These are phyloP conservation scores for Fraxinus americana DNA, from an alignment of 257 asterid genomes.

Conservation along the genomic window DNA sequence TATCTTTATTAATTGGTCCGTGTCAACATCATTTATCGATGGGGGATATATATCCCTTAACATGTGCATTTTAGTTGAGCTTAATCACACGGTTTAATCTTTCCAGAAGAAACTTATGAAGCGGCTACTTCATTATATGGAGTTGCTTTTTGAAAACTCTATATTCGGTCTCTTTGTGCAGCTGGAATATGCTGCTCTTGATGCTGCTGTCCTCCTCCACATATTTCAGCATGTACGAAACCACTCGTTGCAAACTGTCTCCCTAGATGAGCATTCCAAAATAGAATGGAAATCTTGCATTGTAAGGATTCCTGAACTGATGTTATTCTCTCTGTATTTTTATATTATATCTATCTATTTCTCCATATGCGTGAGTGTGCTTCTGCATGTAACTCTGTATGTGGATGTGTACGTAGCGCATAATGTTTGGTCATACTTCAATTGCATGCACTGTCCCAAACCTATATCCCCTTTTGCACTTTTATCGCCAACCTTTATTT, in stretches of 20 bases:
- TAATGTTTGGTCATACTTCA: neutral
- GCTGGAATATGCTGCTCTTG: constrained; percentile 98
- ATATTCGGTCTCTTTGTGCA: constrained; percentile 33
- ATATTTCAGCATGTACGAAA: constrained; percentile 71
- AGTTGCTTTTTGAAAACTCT: neutral
- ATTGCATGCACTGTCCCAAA: neutral
- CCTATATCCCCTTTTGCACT: neutral
- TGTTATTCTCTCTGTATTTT: constrained; percentile 4
- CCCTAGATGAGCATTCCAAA: constrained; percentile 47
- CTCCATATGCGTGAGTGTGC: neutral
- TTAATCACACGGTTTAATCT: neutral
- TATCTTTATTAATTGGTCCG: too few species aligned
- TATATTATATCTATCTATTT: neutral
- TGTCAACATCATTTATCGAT: too few species aligned
- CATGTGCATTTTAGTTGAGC: too few species aligned
- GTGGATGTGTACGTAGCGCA: neutral
- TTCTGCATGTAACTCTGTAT: too few species aligned
- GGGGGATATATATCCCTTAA: too few species aligned
- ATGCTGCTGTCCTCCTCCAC: constrained; percentile 91
- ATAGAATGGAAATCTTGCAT: constrained; percentile 85
- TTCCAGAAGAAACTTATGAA: neutral
- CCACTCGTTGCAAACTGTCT: constrained; percentile 48
- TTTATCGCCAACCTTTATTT: neutral
- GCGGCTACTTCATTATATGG: neutral
- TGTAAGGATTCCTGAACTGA: constrained; percentile 40